Evolutionary conservation across 1,284 basidiomycete genomes (phyloP).

Genomic region (Tilletia indica): DNA sequence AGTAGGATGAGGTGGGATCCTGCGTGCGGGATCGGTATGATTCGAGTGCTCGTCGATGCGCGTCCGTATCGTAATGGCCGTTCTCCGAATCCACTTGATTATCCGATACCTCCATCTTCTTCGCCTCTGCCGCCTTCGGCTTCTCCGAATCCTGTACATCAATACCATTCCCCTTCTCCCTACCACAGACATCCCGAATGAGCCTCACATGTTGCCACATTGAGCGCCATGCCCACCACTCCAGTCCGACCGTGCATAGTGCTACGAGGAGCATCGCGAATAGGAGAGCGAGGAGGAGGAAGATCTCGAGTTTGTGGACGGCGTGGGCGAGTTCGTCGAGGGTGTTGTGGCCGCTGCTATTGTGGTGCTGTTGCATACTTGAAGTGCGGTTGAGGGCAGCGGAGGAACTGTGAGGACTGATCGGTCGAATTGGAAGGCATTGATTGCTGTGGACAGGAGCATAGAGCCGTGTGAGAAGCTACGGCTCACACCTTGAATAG

Average conservation of each 20-base stretch:
- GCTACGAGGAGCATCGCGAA: constrained; percentile 30
- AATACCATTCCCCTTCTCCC: neutral
- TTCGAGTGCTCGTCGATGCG: neutral
- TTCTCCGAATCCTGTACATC: neutral
- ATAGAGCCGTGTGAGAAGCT: neutral
- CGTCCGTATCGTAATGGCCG: neutral
- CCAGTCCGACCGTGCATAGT: constrained; percentile 24
- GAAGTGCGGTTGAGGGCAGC: neutral
- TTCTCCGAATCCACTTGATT: neutral
- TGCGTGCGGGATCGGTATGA: neutral
- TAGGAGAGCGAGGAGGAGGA: constrained; percentile 28
- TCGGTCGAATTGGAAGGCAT: constrained; percentile 32
- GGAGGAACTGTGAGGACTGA: constrained; percentile 34
- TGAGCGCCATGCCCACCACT: constrained; percentile 39
- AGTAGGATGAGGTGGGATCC: neutral
- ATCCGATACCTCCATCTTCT: neutral
- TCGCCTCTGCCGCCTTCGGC: neutral
- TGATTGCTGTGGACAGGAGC: constrained; percentile 24
- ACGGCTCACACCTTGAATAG: neutral
- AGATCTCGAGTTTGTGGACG: constrained; percentile 24
- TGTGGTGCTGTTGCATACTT: constrained; percentile 29
- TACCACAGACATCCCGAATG: constrained; percentile 30
- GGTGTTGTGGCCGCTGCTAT: constrained; percentile 32
- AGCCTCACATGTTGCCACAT: constrained; percentile 29
- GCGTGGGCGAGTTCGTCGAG: constrained; percentile 36